Base-by-base conservation (phyloP, 169 alveolate genomes). In the Nephromyces sp. region DNA sequence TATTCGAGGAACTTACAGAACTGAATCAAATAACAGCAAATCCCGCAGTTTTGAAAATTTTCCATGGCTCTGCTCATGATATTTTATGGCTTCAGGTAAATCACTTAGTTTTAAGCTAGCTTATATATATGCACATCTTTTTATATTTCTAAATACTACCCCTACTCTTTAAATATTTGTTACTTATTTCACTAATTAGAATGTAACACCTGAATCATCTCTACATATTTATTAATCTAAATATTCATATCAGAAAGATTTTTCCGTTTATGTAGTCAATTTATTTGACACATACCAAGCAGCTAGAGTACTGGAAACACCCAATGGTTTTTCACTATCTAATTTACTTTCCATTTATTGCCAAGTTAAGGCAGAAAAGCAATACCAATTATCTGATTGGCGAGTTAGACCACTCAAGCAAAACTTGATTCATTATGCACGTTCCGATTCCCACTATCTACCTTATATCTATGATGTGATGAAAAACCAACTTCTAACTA, bases 271-370 rank as follows among this genome's bases (percentile, higher is more conserved):
- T 75, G 79, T 93, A 3, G 95, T 92, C 6, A 92, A 92, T 75
- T 77, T 92, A 86, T 93, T 92, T 67, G 98, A 93, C 83, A 93
- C 98, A 0, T 92, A 92, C 4, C 83, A 82, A 70, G 98, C 98
- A 6, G 92, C 96, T 3, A 85, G 92, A 79, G 77, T 80, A 1
- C 81, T 92, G 21, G 28, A 78, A 35, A 75, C 87, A 15, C 83
- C 87, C 8, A 83, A 80, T 5, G 81, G 91, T 30, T 86, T 6
- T 27, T 52, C 77, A 34, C 68, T 70, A 43, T 4, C 30, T 8
- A 70, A 61, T 15, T 32, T 70, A 25, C 72, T 70, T n/a, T 4
- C 5, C 1, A 5, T 6, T 28, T 27, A 22, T 15, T 52, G 15
- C 51, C 22, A 22, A 1, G 72, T 57, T 4, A 8, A 0, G 4